Evolutionary conservation across 1,284 basidiomycete species (phyloP), one percentile per base, ranked within the genome.

Genomic region (Heterobasidion parviporum): DNA sequence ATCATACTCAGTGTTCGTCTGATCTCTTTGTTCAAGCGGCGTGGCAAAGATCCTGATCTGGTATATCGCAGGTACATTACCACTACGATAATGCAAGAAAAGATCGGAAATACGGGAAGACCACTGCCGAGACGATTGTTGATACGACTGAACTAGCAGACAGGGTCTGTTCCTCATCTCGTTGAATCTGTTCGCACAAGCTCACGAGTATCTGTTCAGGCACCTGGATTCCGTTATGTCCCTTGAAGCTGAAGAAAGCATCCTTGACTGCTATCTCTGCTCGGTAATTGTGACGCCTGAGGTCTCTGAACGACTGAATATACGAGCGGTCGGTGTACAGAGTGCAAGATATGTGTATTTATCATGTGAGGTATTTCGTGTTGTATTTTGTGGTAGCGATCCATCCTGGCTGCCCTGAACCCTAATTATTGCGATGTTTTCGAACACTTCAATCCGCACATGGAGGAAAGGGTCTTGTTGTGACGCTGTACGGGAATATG

Each of bases 71-170:
- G 85, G 65, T 79, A 7, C 85, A 81, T 2, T 89, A 85, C 63
- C 77, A 79, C 41, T 60, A 69, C 60, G 85, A 88, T 32, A 89
- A 89, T 59, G 72, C 73, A 10, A 70, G 72, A 9, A 73, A 85
- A 44, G 76, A 89, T 62, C 69, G 66, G 50, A 60, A 72, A 16
- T 80, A 83, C 58, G 87, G 87, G 5, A 75, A 74, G 55, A 77
- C 77, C 0, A 67, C 72, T 50, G 71, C 68, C 0, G 69, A 79
- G 56, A 74, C 72, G 2, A 75, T 71, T 8, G 83, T 89, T 14
- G 81, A 89, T 61, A 88, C 84, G 1, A 74, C 76, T 16, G 79
- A 84, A 60, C 67, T 87, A 14, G 87, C 86, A 4, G 86, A 89
- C 63, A 75, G 50, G 54, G 60, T 61, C 26, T 9, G 60, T 14